A percentile compares a stretch with the other conserved stretches of the same genome.
phyloP scores from a whole-genome alignment of 257 asterid species.

The Scutellaria galericulata region DNA sequence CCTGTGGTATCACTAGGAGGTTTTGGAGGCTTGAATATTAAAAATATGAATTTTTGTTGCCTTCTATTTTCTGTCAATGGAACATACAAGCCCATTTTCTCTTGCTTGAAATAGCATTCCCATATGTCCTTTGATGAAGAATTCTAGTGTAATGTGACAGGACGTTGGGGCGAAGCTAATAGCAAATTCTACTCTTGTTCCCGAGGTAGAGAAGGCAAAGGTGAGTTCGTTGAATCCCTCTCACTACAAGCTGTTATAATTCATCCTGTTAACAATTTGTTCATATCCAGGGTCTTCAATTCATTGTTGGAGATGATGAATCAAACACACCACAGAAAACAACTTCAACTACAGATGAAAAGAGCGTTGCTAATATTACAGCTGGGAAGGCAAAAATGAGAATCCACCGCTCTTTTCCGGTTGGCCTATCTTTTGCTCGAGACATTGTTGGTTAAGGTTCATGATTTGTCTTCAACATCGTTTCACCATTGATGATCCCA shows the following conservation, averaged over 20 bases:
- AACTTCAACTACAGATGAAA: conserved; percentile 38
- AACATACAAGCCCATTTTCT: not conserved
- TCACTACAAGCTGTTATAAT: not conserved
- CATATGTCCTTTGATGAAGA: conserved; percentile 16
- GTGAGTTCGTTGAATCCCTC: conserved; percentile 36
- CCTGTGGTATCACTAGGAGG: not conserved
- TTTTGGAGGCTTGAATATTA: not conserved
- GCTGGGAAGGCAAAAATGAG: conserved; percentile 54
- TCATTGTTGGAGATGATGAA: conserved; percentile 57
- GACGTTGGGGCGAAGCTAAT: conserved; percentile 62
- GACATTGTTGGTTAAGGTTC: conserved; percentile 44
- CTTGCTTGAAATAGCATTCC: conserved; percentile 8
- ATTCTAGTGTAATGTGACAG: conserved; percentile 42
- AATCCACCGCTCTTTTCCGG: conserved; percentile 67
- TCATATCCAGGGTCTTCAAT: conserved; percentile 65
- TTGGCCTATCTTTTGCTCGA: conserved; percentile 62
- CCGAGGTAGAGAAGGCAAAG: conserved; percentile 47
- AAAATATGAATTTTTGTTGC: not conserved
- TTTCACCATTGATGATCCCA: too few relatives aligned
- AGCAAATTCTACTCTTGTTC: conserved; percentile 49
- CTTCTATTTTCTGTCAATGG: not conserved
- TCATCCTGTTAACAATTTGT: conserved; percentile 25
- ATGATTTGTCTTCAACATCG: not conserved
- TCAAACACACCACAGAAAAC: conserved; percentile 41
- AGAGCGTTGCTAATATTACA: conserved; percentile 32